Evolutionary conservation across 306 rosid genomes (phyloP), one percentile per base, ranked within the genome.

Genomic region (Geum urbanum): DNA sequence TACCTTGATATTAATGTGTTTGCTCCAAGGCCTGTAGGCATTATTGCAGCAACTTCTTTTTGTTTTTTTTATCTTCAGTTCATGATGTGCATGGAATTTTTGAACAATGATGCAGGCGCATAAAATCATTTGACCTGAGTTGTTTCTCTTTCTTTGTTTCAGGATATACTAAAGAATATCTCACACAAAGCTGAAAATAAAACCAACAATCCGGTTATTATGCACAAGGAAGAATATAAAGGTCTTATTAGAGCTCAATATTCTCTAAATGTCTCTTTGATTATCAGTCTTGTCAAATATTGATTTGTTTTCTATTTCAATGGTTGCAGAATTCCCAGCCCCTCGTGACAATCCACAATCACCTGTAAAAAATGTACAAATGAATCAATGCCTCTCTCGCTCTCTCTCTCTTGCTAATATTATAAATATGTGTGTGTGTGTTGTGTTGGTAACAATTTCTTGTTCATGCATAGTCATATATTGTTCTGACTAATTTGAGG

Each of bases 81-180:
- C 55, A 8, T 69, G 7, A 2, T 22, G 7, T 41, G 27, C 43
- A 20, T 66, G 5, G 20, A 54, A 60, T 60, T 4, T 60, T 14
- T 60, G 46, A 60, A 24, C 37, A 32, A 32, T 62, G 62, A 69
- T 55, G 35, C 56, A 39, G 41, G 66, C 56, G 51, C 71, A 67
- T 56, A 40, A 40, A 75, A 60, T 73, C 44, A 55, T 44, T 27
- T 72, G 66, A 77, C 51, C 57, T 57, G 57, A 35, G 53, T 63
- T 43, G 77, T 69, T 49, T 81, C 44, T 67, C 73, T 54, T 63
- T 66, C 74, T 67, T 66, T 77, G 47, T 58, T 79, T 80, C 86
- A 90, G 98, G 91, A 88, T 79, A 79, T 82, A 56, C 73, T 85
- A 74, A 72, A 79, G 71, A 82, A 72, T 58, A 55, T 82, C 77